Evolutionary conservation across 345 rosid genomes (phyloP).

Genomic region (Euphorbia lathyris): DNA sequence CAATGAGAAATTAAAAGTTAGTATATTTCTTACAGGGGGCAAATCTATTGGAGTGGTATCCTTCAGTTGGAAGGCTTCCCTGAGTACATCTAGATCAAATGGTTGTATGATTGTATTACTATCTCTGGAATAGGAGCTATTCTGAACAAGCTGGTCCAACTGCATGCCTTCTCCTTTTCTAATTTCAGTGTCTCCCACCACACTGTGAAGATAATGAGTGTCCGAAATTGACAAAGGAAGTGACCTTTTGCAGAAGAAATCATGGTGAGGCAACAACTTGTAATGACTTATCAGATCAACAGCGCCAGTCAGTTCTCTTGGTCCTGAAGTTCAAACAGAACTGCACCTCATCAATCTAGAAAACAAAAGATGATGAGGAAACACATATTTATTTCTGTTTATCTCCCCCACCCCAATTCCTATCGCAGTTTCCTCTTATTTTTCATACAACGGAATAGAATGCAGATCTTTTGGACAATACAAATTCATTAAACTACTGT

Average conservation of each 20-base stretch:
- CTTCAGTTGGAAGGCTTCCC: constrained; percentile 37
- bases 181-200: constrained; percentile 39
- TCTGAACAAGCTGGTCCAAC: constrained; percentile 33
- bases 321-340: constrained; percentile 18
- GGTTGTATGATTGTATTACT: constrained; percentile 22
- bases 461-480: not conserved
- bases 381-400: not conserved
- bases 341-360: not conserved
- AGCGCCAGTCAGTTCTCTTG: constrained; percentile 37
- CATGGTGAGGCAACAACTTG: constrained; percentile 32
- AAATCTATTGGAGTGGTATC: constrained; percentile 25
- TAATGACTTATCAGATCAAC: constrained; percentile 37
- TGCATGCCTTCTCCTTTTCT: constrained; percentile 42
- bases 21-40: constrained; percentile 25
- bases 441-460: not conserved
- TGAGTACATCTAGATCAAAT: constrained; percentile 31
- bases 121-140: constrained; percentile 19
- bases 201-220: constrained; percentile 35
- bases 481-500: not conserved
- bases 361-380: not conserved
- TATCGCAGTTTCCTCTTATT: not conserved
- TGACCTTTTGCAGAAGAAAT: constrained; percentile 34
- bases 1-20: not conserved
- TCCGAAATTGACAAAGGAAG: constrained; percentile 32
- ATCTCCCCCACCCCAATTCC: not conserved